Base-by-base conservation (phyloP, 331 rosid species). In the Ulmus americana region DNA sequence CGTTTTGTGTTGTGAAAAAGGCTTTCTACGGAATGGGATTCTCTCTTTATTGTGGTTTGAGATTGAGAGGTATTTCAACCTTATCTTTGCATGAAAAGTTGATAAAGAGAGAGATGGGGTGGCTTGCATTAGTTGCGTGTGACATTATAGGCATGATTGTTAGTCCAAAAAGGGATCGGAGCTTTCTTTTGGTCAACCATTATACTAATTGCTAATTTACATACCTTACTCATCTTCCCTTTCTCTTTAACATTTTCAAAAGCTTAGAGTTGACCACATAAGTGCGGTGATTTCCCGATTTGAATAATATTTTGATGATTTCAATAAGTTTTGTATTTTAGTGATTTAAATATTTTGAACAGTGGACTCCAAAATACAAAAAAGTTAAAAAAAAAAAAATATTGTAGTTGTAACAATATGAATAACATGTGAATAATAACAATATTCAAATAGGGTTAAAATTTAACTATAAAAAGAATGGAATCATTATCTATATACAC, bases 121-220 rank as follows among this genome's bases (percentile, higher is more conserved):
- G 69, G n/a, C 47, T 64, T 55, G 52, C 63, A 3, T 70, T 61
- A 45, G 73, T 47, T 78, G 84, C 75, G 83, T 81, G 85, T 81
- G 85, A 78, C 81, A 71, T 53, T 41, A 16, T 75, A 15, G 72
- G 54, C 48, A 83, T 86, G 61, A 77, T 81, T 79, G 82, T 22
- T 74, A 72, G 53, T 74, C 76, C 67, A 67, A 57, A 82, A 77
- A 80, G 79, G 74, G 39, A 66, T 44, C 67, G 74, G 39, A 66
- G 48, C 67, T 71, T 42, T 68, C 50, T 59, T 72, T 13, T 64
- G 48, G 95, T 84, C 95, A 81, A 81, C 83, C 74, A 74, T 66
- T 67, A 54, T 67, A 63, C 80, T 85, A 55, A 79, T 82, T 70
- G 68, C 71, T 16, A 55, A 57, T 44, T 55, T n/a, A 28, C 35